Base-by-base conservation (phyloP, 148 eudicot genomes). In the Nepenthes gracilis region DNA sequence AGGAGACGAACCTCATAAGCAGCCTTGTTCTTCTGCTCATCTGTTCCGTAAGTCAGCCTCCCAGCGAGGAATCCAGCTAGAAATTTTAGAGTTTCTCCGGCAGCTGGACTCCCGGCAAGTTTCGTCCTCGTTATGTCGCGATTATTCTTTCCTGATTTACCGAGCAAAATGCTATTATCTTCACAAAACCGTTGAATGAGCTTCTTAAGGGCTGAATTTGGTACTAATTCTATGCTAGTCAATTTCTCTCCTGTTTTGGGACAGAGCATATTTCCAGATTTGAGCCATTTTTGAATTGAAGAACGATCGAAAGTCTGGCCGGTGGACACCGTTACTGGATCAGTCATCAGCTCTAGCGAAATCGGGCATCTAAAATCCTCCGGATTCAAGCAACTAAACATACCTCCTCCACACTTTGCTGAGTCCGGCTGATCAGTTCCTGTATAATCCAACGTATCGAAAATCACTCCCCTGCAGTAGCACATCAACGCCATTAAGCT, bases 361-460 rank as follows among this genome's bases (percentile, higher is more conserved):
- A 91, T 91, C 1, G 97, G 97, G 43, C 97, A 91, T 13, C 89
- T 74, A 36, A 91, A 91, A 75, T 87, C 97, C 47, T 85, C 93
- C 0, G 78, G 80, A 55, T 85, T 87, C 67, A 87, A 62, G 66
- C 75, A 83, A 48, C 50, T 57, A 7, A 75, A 59, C 35, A 23
- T 23, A 70, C 57, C 47, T 78, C 85, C n/a, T 60, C 34, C 51
- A 48, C 58, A 58, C 48, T 40, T 54, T 34, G 68, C 2, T 55
- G 73, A 2, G 23, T 70, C 83, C 1, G 60, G 32, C 51, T 64
- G 74, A 6, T 54, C 65, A 0, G 54, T 2, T 0, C 37, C 36
- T 14, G 34, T 2, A 13, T 5, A 33, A 36, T 72, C 80, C 23
- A 71, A 66, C 12, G 58, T 57, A 48, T 80, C 86, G 12, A 81